phyloP scores from a whole-genome alignment of 495 filamentous ascomycete species.

The Haplographium delicatum region DNA sequence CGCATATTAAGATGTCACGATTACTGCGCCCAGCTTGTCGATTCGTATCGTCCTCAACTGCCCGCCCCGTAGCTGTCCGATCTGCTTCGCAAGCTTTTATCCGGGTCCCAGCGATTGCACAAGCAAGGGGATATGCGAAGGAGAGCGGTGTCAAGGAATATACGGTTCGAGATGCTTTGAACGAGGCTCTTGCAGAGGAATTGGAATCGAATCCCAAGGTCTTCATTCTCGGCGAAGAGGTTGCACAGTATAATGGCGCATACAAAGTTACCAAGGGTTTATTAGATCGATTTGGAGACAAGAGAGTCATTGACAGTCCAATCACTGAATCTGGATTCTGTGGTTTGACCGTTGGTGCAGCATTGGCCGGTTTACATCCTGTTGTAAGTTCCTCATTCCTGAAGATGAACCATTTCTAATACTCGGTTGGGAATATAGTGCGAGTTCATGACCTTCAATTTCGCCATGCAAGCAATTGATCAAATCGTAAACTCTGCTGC shows the following conservation, averaged over 20 bases:
- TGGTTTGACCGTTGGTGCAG: slow-evolving; percentile 90
- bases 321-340: slow-evolving; percentile 95
- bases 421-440: slow-evolving; percentile 61
- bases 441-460: slow-evolving; percentile 99
- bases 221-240: slow-evolving; percentile 94
- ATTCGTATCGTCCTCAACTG: slow-evolving; percentile 60
- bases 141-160: slow-evolving; percentile 75
- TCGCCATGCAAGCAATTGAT: slow-evolving; percentile 99
- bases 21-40: slow-evolving; percentile 77
- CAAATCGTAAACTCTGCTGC: slow-evolving; percentile 99
- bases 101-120: slow-evolving; percentile 35
- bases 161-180: slow-evolving; percentile 93
- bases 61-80: slow-evolving; percentile 45
- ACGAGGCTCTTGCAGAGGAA: slow-evolving; percentile 97
- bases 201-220: slow-evolving; percentile 90
- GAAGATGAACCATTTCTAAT: slow-evolving; percentile 3
- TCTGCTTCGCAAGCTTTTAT: slow-evolving; percentile 44
- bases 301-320: slow-evolving; percentile 95
- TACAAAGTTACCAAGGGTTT: slow-evolving; percentile 99
- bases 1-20: slow-evolving; percentile 50
- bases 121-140: slow-evolving; percentile 49
- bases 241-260: slow-evolving; percentile 98
- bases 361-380: slow-evolving; percentile 88
- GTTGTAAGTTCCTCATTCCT: slow-evolving; percentile 57
- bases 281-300: slow-evolving; percentile 93